Evolutionary conservation across 2,329 filamentous ascomycete genomes (phyloP).

Genomic region (Albophoma yamanashiensis): DNA sequence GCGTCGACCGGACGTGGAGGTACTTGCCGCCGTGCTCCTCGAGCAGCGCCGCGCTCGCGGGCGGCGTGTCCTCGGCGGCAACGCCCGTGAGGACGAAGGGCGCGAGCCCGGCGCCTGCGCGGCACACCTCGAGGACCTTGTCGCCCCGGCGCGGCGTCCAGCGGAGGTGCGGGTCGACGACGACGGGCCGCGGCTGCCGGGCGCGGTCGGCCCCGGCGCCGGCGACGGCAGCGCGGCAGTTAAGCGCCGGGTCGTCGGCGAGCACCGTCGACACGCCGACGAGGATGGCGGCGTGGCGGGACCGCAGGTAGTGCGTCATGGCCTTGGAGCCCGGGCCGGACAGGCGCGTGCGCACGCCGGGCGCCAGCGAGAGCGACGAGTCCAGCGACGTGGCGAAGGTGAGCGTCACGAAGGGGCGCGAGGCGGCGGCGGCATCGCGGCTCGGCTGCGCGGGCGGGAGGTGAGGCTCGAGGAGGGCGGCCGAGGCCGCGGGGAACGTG

Average conservation of each 20-base stretch:
- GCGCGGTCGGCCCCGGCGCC: slow-evolving; percentile 35
- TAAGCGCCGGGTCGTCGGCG: slow-evolving; percentile 76
- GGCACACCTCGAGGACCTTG: slow-evolving; percentile 56
- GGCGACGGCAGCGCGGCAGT: slow-evolving; percentile 60
- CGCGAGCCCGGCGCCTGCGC: slow-evolving; percentile 54
- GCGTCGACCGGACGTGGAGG: slow-evolving; percentile 26
- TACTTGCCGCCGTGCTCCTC: slow-evolving; percentile 42
- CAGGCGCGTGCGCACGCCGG: slow-evolving; percentile 70
- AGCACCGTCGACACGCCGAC: slow-evolving; percentile 76
- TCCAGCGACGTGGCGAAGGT: slow-evolving; percentile 91
- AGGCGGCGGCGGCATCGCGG: neutral
- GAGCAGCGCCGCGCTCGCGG: slow-evolving; percentile 29
- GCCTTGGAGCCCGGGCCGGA: slow-evolving; percentile 77
- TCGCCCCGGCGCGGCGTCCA: slow-evolving; percentile 53
- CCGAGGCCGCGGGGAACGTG: slow-evolving; percentile 19
- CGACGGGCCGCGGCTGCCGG: slow-evolving; percentile 65
- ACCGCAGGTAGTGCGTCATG: slow-evolving; percentile 88
- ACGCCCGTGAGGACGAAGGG: slow-evolving; percentile 59
- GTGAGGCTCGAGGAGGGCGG: slow-evolving; percentile 20
- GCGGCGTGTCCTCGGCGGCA: slow-evolving; percentile 29
- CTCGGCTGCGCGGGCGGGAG: slow-evolving; percentile 13
- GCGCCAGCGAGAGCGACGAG: slow-evolving; percentile 62
- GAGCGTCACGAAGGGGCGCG: slow-evolving; percentile 54
- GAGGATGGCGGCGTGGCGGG: slow-evolving; percentile 72
- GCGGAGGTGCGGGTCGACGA: slow-evolving; percentile 69